A percentile compares a stretch with the other conserved stretches of the same genome.
phyloP scores from a whole-genome alignment of 2,329 filamentous ascomycete genomes.

The Beauveria sp. region DNA sequence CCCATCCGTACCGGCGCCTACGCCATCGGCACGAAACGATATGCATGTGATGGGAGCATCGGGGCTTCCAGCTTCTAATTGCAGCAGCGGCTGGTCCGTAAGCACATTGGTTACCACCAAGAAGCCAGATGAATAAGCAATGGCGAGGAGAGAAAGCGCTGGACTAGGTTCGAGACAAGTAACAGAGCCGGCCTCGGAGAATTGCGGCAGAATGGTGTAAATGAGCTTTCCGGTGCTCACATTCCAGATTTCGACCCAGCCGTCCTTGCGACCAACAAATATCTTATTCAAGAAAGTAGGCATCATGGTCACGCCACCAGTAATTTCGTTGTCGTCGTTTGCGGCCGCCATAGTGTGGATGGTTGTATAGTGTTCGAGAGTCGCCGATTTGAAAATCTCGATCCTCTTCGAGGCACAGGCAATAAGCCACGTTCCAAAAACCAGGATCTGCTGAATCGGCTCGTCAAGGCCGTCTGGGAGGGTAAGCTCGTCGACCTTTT shows the following conservation, averaged over 20 bases:
- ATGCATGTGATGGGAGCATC: conserved; percentile 69
- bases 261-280: conserved; percentile 79
- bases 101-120: conserved; percentile 76
- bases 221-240: conserved; percentile 85
- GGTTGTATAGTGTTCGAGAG: conserved; percentile 84
- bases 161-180: conserved; percentile 80
- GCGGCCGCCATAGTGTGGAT: conserved; percentile 52
- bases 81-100: conserved; percentile 64
- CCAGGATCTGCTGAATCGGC: conserved; percentile 66
- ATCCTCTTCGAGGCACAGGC: conserved; percentile 68
- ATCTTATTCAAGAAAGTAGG: conserved; percentile 96
- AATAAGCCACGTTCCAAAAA: conserved; percentile 89
- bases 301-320: conserved; percentile 75
- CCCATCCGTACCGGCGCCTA: conserved; percentile 83
- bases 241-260: conserved; percentile 95
- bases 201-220: conserved; percentile 77
- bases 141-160: conserved; percentile 75
- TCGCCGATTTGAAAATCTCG: conserved; percentile 81
- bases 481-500: conserved; percentile 69
- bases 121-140: conserved; percentile 75
- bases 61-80: conserved; percentile 57
- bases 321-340: conserved; percentile 59
- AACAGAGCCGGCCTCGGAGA: conserved; percentile 67
- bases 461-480: conserved; percentile 58
- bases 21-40: conserved; percentile 80